phyloP scores from a whole-genome alignment of 148 eudicot species.

The Persicaria tinctoria region DNA sequence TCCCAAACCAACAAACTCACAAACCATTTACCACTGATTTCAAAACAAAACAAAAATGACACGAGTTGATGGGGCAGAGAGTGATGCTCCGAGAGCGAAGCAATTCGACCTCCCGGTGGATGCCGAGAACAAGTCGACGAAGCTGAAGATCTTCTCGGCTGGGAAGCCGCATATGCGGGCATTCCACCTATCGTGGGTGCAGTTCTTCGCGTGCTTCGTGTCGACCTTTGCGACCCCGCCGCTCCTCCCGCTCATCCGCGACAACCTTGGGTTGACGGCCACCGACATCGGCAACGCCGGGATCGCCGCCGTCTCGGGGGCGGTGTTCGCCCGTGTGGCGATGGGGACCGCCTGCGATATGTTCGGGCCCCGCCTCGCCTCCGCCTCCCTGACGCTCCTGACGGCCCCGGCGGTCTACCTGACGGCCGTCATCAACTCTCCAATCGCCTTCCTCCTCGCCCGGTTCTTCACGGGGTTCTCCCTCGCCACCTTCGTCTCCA shows the following conservation, averaged over 20 bases:
- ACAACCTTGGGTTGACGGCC: not conserved
- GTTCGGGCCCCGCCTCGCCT: not conserved
- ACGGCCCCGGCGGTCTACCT: conserved; percentile 3
- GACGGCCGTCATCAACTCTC: not conserved
- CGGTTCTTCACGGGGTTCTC: conserved; percentile 10
- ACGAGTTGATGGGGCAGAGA: not conserved
- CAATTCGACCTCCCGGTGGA: conserved; percentile 2
- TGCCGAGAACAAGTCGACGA: conserved; percentile 5
- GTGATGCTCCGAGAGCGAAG: not conserved
- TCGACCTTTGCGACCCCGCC: conserved; percentile 7
- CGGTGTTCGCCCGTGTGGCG: not conserved
- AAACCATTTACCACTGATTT: not conserved
- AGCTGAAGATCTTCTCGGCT: not conserved
- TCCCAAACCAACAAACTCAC: too few relatives aligned
- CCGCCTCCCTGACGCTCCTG: not conserved
- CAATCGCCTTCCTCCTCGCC: not conserved
- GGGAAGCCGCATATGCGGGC: conserved; percentile 4
- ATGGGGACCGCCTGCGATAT: not conserved
- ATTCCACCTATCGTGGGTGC: not conserved
- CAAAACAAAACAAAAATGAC: too few relatives aligned
- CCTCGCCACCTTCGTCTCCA: conserved; percentile 2
- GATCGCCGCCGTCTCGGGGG: conserved; percentile 4
- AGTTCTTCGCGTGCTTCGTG: not conserved
- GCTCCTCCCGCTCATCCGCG: not conserved
- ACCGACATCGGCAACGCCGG: conserved; percentile 5